Conservation (phyloP, 2,329 filamentous ascomycete species). For the Aspergillus spinulosporus region DNA sequence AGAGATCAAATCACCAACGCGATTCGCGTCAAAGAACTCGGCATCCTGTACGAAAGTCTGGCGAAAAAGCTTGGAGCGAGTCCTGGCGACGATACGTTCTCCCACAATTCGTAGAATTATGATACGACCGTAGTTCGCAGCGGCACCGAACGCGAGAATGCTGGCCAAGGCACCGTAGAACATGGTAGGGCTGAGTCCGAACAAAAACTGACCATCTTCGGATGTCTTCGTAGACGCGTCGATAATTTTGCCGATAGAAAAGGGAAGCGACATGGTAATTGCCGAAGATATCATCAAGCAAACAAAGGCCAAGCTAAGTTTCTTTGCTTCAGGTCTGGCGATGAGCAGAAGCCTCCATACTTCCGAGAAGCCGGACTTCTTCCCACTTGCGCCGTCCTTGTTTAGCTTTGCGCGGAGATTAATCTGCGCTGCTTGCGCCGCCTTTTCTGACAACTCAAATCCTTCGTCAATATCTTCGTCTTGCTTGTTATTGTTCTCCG, state of each 20-base stretch:
- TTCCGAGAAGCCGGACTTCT: conserved; percentile 67
- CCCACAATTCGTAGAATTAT: conserved; percentile 91
- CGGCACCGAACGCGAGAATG: conserved; percentile 78
- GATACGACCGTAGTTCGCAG: conserved; percentile 90
- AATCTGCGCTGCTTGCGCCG: conserved; percentile 80
- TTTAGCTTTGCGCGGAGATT: conserved; percentile 85
- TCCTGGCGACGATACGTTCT: conserved; percentile 85
- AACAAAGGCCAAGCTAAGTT: conserved; percentile 75
- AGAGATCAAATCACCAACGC: conserved; percentile 93
- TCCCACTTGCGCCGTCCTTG: conserved; percentile 66
- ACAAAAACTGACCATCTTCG: conserved; percentile 64
- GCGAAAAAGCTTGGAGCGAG: conserved; percentile 86
- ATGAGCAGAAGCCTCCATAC: conserved; percentile 87
- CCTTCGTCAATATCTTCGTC: conserved; percentile 59
- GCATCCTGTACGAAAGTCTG: conserved; percentile 96
- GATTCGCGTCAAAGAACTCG: conserved; percentile 97
- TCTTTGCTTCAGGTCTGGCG: conserved; percentile 77
- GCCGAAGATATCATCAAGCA: conserved; percentile 86
- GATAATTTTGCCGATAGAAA: conserved; percentile 93
- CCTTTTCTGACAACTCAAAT: conserved; percentile 77
- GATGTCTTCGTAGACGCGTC: conserved; percentile 80
- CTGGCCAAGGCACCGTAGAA: conserved; percentile 81
- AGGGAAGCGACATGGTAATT: conserved; percentile 94
- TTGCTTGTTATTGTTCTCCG: conserved; percentile 43
- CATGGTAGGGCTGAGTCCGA: conserved; percentile 79